A percentile compares a stretch with the other conserved stretches of the same genome.
phyloP scores from a whole-genome alignment of 2,329 filamentous ascomycete genomes.

The Fusarium robinianum region DNA sequence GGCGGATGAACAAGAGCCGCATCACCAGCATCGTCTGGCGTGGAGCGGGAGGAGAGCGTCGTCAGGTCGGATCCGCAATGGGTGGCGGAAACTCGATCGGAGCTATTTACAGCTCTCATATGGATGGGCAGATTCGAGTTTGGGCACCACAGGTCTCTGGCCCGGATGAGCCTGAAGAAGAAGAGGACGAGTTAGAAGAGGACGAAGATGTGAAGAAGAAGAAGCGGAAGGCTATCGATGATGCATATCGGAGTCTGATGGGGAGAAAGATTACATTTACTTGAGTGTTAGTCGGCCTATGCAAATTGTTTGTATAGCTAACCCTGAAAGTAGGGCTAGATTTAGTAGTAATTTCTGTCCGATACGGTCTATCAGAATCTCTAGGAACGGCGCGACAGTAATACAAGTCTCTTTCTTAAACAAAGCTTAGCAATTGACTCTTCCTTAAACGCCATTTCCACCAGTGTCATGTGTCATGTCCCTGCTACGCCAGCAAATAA shows the following conservation, averaged over 20 bases:
- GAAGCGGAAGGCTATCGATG: slow-evolving; percentile 79
- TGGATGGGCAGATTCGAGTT: slow-evolving; percentile 79
- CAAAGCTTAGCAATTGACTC: no score
- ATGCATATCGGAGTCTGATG: slow-evolving; percentile 79
- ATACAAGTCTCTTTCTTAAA: no score
- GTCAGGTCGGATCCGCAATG: slow-evolving; percentile 63
- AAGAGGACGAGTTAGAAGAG: slow-evolving; percentile 47
- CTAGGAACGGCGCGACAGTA: no score
- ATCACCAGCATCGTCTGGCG: slow-evolving; percentile 79
- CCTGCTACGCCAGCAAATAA: slow-evolving; percentile 12
- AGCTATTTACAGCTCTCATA: slow-evolving; percentile 76
- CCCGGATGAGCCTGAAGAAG: slow-evolving; percentile 54
- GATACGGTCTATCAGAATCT: no score
- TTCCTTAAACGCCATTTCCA: slow-evolving; percentile 22
- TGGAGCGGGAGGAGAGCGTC: slow-evolving; percentile 62
- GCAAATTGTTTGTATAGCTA: no score
- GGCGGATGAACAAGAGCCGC: slow-evolving; percentile 65
- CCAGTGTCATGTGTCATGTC: no score
- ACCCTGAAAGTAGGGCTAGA: no score
- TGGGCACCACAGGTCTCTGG: slow-evolving; percentile 70
- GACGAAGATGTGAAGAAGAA: slow-evolving; percentile 55
- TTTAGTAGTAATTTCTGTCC: no score
- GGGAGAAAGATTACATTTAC: slow-evolving; percentile 70
- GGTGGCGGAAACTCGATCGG: slow-evolving; percentile 58
- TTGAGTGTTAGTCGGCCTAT: slow-evolving; percentile 17